Conservation (phyloP, 1,284 basidiomycete genomes). For the Naganishia sp. region DNA sequence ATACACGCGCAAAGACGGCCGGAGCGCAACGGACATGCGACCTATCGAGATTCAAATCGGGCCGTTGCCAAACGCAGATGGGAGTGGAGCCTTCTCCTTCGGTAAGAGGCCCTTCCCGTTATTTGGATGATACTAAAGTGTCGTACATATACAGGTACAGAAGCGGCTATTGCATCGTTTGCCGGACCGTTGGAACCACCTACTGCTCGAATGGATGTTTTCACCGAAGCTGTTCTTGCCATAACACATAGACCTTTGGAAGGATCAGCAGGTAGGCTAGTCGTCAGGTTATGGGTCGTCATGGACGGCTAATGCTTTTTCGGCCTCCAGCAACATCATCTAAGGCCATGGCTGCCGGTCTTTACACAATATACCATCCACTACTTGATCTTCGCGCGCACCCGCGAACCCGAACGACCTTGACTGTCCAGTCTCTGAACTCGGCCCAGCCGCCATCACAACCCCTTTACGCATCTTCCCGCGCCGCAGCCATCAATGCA, state of each 20-base stretch:
- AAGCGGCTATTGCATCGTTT: slow-evolving; percentile 22
- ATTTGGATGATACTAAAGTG: neutral
- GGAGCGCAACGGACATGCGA: slow-evolving; percentile 37
- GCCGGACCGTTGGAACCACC: slow-evolving; percentile 22
- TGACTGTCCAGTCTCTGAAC: slow-evolving; percentile 63
- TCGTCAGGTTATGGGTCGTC: neutral
- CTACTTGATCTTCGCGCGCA: slow-evolving; percentile 56
- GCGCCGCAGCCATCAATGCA: slow-evolving; percentile 61
- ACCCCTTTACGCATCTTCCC: slow-evolving; percentile 42
- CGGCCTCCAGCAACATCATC: slow-evolving; percentile 47
- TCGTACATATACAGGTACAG: neutral
- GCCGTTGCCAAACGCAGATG: slow-evolving; percentile 50
- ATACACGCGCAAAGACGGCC: slow-evolving; percentile 37
- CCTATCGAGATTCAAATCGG: slow-evolving; percentile 39
- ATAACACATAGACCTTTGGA: slow-evolving; percentile 57
- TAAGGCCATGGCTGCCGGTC: slow-evolving; percentile 48
- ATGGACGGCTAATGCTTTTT: neutral
- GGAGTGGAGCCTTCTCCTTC: slow-evolving; percentile 50
- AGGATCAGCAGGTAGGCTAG: slow-evolving; percentile 51
- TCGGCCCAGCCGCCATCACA: slow-evolving; percentile 31
- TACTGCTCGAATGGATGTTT: slow-evolving; percentile 57
- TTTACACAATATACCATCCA: slow-evolving; percentile 48
- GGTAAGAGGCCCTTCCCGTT: slow-evolving; percentile 39
- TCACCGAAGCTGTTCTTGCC: slow-evolving; percentile 59
- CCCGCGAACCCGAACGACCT: slow-evolving; percentile 63